These are phyloP conservation scores for Physcia stellaris DNA, from an alignment of 495 filamentous ascomycete genomes.

Conservation along the genomic window DNA sequence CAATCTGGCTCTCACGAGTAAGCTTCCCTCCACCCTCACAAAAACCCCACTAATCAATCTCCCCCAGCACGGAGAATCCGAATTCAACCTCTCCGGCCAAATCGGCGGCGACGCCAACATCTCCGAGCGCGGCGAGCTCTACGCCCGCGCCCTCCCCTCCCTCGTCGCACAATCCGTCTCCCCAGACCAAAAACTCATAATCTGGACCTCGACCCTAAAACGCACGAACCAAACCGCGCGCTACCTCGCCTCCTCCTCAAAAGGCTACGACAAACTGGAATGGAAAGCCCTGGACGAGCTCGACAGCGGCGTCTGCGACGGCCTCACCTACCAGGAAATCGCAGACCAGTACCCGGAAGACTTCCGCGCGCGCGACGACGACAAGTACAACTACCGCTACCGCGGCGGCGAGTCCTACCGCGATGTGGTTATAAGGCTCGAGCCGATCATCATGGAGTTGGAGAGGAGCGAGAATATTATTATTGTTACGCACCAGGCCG, in stretches of 20 bases:
- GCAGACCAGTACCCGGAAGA: conserved; percentile 83
- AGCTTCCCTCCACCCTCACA: conserved; percentile 17
- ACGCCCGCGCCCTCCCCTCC: conserved; percentile 67
- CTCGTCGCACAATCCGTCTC: conserved; percentile 72
- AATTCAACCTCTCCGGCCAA: conserved; percentile 73
- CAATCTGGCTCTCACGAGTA: conserved; percentile 93
- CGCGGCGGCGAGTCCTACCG: conserved; percentile 93
- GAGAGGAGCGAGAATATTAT: conserved; percentile 93
- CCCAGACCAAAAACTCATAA: conserved; percentile 67
- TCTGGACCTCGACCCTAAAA: conserved; percentile 93
- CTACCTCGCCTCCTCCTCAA: conserved; percentile 46
- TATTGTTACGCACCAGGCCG: conserved; percentile 95
- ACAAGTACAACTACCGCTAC: conserved; percentile 99
- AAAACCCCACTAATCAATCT: conserved; percentile 2
- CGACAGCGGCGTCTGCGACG: conserved; percentile 91
- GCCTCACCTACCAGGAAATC: conserved; percentile 89
- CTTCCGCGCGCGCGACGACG: conserved; percentile 85
- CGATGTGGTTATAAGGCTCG: conserved; percentile 91
- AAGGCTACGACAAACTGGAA: conserved; percentile 75
- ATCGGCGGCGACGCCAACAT: conserved; percentile 87
- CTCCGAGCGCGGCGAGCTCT: conserved; percentile 74
- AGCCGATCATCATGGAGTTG: conserved; percentile 98
- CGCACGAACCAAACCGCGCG: conserved; percentile 86
- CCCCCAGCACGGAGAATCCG: conserved; percentile 76
- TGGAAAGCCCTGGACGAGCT: conserved; percentile 99